Evolutionary conservation across 2,329 filamentous ascomycete genomes (phyloP).

Genomic region (Sporothrix globosa): DNA sequence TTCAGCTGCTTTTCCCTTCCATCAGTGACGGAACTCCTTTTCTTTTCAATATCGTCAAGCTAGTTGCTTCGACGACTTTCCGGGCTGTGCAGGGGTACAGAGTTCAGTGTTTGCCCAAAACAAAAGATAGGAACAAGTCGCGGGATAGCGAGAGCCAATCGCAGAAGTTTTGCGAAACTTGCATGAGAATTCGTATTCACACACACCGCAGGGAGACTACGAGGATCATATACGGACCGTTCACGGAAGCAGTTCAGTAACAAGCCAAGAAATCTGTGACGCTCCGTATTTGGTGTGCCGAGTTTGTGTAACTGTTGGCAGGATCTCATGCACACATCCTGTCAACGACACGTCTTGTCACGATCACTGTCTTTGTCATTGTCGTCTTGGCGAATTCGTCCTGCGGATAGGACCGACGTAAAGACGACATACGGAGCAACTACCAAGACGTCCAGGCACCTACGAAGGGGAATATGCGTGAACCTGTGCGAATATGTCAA

Average conservation of each 20-base stretch:
- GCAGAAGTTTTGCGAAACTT: neutral
- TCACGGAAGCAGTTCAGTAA: neutral
- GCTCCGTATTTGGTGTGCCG: neutral
- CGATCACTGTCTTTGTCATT: neutral
- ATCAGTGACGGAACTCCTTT: neutral
- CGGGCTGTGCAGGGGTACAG: neutral
- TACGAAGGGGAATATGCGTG: too few relatives aligned
- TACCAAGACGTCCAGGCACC: neutral
- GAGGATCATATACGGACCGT: neutral
- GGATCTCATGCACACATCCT: slow-evolving; percentile 1
- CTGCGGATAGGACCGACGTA: neutral
- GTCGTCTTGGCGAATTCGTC: slow-evolving; percentile 14
- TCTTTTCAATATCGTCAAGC: slow-evolving; percentile 6
- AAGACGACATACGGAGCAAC: neutral
- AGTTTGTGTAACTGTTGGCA: neutral
- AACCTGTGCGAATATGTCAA: slow-evolving; percentile 5
- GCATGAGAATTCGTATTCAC: neutral
- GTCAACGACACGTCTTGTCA: neutral
- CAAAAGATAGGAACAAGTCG: slow-evolving; percentile 34
- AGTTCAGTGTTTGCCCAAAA: slow-evolving; percentile 7
- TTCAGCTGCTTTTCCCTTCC: neutral
- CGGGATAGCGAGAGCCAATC: neutral
- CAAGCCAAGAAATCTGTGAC: neutral
- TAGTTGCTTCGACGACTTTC: neutral
- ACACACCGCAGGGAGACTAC: neutral